Evolutionary conservation across 2,329 filamentous ascomycete species (phyloP), one percentile per base, ranked within the genome.

Genomic region (Nectriaceae sp.): DNA sequence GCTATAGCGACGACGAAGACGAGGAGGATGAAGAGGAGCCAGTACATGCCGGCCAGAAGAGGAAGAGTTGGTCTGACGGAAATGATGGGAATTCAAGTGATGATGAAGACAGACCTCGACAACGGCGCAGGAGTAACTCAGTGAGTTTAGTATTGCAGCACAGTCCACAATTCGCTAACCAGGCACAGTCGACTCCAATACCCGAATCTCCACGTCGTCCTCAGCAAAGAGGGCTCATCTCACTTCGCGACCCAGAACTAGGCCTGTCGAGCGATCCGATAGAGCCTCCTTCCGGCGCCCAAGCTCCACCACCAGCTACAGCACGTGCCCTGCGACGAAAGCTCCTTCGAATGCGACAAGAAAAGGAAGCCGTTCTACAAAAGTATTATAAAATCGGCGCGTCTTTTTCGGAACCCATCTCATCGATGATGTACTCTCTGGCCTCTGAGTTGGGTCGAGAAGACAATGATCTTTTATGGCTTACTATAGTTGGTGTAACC

Each of bases 381-480:
- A 80, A 83, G 54, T 97, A 99, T 71, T 97, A 97, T 72, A 81
- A 84, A 21, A 80, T 90, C 22, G 94, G 94, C 35, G 87, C 89
- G 3, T 96, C 91, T 2, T 97, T 96, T 65, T 93, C 93, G 0
- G 94, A 99, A 66, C 94, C 94, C 1, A 89, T 97, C 46, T 94
- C 92, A 0, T 96, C 92, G 1, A 87, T 97, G 73, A 83, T 97
- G 64, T 99, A 97, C 70, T 95, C 91, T 1, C 78, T 99, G 13
- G 94, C 93, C 2, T 96, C 92, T 1, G 94, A 97, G 65, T 82
- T 99, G 5, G 94, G 94, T 53, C 88, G 92, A 44, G 94, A 97
- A 76, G 93, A 97, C 68, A 99, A 97, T 62, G 92, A 99, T 62
- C 77, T 97, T 19, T 78, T 99, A 13, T 99, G 94, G 94, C 80